These are phyloP conservation scores for Laguncularia racemosa DNA, from an alignment of 345 rosid genomes.

Conservation along the genomic window DNA sequence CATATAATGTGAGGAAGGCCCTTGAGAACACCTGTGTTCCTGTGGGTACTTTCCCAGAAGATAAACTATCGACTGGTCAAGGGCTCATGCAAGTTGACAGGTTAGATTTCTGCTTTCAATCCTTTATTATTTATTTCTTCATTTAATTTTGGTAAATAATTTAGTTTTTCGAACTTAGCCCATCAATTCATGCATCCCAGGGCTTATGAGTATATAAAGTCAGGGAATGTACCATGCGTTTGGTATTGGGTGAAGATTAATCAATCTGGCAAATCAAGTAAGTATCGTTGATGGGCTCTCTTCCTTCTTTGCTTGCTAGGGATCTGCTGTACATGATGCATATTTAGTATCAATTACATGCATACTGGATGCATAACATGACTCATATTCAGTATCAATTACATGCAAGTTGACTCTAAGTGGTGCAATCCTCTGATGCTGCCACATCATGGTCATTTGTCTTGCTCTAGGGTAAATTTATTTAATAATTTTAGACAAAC, in stretches of 20 bases:
- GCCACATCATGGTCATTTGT: too few species aligned
- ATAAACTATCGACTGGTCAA: slow-evolving; percentile 82
- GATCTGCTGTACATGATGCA: too few species aligned
- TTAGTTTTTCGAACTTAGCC: slow-evolving; percentile 11
- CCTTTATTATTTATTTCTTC: background rate
- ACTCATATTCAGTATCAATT: too few species aligned
- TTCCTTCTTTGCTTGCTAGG: background rate
- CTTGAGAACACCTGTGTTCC: slow-evolving; percentile 81
- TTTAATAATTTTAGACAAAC: too few species aligned
- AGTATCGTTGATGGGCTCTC: slow-evolving; percentile 15
- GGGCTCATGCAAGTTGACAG: slow-evolving; percentile 98
- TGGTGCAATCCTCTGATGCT: too few species aligned
- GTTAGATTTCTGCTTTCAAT: slow-evolving; percentile 31
- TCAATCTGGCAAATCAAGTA: slow-evolving; percentile 79
- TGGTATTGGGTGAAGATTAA: slow-evolving; percentile 65
- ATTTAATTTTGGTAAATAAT: background rate
- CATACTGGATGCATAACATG: too few species aligned
- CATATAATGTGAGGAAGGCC: slow-evolving; percentile 77
- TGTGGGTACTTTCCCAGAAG: slow-evolving; percentile 67
- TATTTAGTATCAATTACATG: too few species aligned
- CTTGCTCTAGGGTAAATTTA: too few species aligned
- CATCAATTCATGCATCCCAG: slow-evolving; percentile 34
- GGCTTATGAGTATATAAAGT: slow-evolving; percentile 71
- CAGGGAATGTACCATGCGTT: slow-evolving; percentile 46
- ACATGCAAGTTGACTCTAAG: too few species aligned